Conservation (phyloP, 495 filamentous ascomycete genomes). For the Cairneyella variabilis region DNA sequence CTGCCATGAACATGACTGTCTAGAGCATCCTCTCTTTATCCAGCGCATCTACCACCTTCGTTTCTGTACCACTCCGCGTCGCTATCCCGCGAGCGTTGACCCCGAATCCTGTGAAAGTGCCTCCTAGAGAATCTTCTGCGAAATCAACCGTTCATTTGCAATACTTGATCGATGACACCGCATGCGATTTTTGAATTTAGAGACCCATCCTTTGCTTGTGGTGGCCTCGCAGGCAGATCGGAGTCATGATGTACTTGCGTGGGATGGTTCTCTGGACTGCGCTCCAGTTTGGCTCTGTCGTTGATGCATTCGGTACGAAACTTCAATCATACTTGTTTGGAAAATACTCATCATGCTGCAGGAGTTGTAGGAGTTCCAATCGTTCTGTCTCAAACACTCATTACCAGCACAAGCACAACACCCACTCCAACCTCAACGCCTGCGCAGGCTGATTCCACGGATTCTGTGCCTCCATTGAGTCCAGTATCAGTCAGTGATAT, state of each 20-base stretch:
- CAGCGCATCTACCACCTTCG: slow-evolving; percentile 11
- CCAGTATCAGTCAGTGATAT: too few relatives aligned
- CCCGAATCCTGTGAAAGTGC: neutral
- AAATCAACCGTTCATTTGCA: neutral
- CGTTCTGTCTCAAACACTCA: too few relatives aligned
- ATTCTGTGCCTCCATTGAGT: too few relatives aligned
- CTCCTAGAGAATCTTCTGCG: neutral
- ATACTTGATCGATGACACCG: slow-evolving; percentile 6
- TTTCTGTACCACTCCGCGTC: slow-evolving; percentile 1
- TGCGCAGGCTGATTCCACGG: too few relatives aligned
- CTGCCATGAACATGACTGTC: neutral
- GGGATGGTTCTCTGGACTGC: slow-evolving; percentile 6
- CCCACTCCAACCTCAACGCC: too few relatives aligned
- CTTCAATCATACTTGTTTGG: too few relatives aligned
- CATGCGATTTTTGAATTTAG: slow-evolving; percentile 5
- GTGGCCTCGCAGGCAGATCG: neutral
- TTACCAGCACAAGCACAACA: too few relatives aligned
- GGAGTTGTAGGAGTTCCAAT: too few relatives aligned
- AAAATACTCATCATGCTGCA: too few relatives aligned
- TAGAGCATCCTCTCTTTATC: slow-evolving; percentile 12
- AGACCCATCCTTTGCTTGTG: neutral
- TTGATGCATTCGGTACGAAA: neutral
- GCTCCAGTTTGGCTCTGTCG: neutral
- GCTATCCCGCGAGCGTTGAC: neutral
- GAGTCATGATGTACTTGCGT: slow-evolving; percentile 7